Evolutionary conservation across 2,329 filamentous ascomycete genomes (phyloP), one percentile per base, ranked within the genome.

Genomic region (Pseudogymnoascus sp.): DNA sequence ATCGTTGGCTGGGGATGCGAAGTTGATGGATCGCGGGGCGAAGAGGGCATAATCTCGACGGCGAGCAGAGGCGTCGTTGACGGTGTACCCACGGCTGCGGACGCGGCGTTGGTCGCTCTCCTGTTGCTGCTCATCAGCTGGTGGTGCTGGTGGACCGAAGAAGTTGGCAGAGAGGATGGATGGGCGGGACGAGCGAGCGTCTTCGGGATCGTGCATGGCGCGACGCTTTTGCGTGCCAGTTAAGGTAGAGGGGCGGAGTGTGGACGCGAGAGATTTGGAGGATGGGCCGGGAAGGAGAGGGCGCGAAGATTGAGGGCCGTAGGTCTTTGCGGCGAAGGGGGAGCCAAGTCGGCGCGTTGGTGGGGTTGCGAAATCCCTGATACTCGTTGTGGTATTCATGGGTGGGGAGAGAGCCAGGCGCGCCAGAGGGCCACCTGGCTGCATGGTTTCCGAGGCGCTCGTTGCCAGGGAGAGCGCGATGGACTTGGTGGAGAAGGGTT

Each of bases 361-460:
- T 40, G 70, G 66, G 67, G 68, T 1, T 67, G 67, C 61, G 71
- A 63, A 25, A 67, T 66, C 31, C 67, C 67, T 62, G 67, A 42
- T 58, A 58, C 21, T 60, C 59, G 13, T 42, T 29, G 60, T 29
- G 60, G 59, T 62, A 8, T 45, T 65, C 2, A 64, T n/a, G 36
- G 62, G 59, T 21, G 70, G 72, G 2, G 80, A 80, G 61, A 74
- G 75, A n/a, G 82, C 80, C 42, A 87, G 77, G 66, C 83, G 82
- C 2, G 85, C 84, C 61, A 88, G 69, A 8, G 84, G 83, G 2
- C 83, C 85, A 60, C 82, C 75, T 0, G 80, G 81, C 66, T 87
- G 82, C 86, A 88, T 88, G 1, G 80, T 80, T 42, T 86, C 83
- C 1, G 85, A 80, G 1, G 85, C 87, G 73, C 83, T 86, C 31